phyloP scores from a whole-genome alignment of 352 stramenopile species.

The Blastocystis sp. region DNA sequence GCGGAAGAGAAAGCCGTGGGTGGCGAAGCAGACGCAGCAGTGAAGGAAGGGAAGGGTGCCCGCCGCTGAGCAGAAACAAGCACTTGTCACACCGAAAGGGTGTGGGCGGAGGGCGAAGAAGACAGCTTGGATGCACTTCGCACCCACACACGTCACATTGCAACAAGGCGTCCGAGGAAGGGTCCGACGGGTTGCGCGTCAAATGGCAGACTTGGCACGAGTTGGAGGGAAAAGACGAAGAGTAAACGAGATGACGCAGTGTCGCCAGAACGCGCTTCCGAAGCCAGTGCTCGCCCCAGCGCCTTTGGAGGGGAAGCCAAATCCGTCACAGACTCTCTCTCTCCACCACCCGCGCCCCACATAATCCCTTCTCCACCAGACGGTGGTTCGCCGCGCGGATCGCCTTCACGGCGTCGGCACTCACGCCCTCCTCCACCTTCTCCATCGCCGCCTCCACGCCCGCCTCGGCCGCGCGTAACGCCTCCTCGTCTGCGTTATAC shows the following conservation, averaged over 20 bases:
- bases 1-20: neutral
- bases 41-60: neutral
- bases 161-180: neutral
- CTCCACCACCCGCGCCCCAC: neutral
- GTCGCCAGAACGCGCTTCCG: neutral
- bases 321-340: neutral
- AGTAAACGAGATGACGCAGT: neutral
- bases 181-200: neutral
- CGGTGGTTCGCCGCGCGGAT: too few species aligned
- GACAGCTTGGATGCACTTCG: neutral
- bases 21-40: neutral
- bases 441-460: too few species aligned
- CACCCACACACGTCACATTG: neutral
- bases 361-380: too few species aligned
- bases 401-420: too few species aligned
- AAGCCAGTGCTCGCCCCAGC: neutral
- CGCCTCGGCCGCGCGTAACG: too few species aligned
- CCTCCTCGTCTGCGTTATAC: too few species aligned
- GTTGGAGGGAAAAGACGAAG: neutral
- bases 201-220: neutral
- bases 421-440: too few species aligned
- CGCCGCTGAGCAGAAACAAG: neutral
- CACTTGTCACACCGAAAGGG: slow-evolving; percentile 2
- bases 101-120: neutral
- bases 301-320: neutral